phyloP scores from a whole-genome alignment of 305 asterid genomes.

The Fraxinus ornus region DNA sequence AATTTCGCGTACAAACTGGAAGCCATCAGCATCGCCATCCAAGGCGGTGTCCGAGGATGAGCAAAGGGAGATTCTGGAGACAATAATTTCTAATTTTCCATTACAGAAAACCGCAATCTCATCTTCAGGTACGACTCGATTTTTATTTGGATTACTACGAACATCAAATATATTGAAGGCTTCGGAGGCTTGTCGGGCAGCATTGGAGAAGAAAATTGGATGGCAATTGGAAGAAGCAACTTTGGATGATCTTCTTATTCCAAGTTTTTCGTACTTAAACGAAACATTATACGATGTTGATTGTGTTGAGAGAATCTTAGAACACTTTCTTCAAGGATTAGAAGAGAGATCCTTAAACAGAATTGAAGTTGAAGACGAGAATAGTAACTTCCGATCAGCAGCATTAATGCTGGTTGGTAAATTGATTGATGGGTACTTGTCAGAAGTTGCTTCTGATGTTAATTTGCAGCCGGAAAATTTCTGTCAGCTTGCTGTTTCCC shows the following conservation, averaged over 20 bases:
- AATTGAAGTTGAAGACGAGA: conserved; percentile 38
- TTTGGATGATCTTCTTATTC: conserved; percentile 80
- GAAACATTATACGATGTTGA: conserved; percentile 91
- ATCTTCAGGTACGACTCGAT: conserved; percentile 45
- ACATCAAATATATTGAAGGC: conserved; percentile 72
- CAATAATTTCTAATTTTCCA: conserved; percentile 60
- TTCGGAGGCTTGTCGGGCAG: conserved; percentile 58
- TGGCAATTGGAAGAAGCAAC: conserved; percentile 79
- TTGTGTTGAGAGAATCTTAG: conserved; percentile 79
- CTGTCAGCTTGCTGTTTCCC: conserved; percentile 61
- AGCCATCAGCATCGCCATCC: conserved; percentile 39
- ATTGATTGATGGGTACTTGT: conserved; percentile 83
- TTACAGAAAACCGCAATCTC: conserved; percentile 39
- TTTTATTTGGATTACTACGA: conserved; percentile 70
- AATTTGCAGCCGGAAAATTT: conserved; percentile 77
- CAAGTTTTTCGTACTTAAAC: conserved; percentile 84
- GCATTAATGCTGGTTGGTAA: conserved; percentile 79
- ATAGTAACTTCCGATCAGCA: conserved; percentile 41
- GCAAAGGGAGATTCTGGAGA: conserved; percentile 81
- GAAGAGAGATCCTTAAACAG: conserved; percentile 44
- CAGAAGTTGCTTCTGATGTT: conserved; percentile 93
- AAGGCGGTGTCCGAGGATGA: conserved; percentile 54
- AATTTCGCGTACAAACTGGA: conserved; percentile 61
- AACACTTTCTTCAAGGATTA: conserved; percentile 48
- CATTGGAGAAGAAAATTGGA: conserved; percentile 87